Percentiles rank a stretch among this genome's conserved stretches.
phyloP scores from a whole-genome alignment of 2,329 filamentous ascomycete genomes.

The Dothideomycetes sp. region DNA sequence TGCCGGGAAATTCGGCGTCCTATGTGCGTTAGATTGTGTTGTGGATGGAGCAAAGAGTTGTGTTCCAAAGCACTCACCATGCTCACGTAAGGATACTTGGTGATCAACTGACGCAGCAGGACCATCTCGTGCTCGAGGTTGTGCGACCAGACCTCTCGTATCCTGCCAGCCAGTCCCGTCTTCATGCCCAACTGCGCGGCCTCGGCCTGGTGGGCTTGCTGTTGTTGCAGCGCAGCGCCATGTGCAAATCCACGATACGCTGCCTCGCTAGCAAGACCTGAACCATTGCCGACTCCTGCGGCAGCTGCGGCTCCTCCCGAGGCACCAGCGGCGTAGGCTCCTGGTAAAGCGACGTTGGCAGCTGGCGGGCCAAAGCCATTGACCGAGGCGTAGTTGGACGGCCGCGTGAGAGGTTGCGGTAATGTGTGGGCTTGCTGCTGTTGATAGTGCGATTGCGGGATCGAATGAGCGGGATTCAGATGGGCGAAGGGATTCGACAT shows the following conservation, averaged over 20 bases:
- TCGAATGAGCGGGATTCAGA: constrained; percentile 41
- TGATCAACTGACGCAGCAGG: constrained; percentile 68
- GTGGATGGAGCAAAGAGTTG: background rate
- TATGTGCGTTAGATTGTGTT: constrained; percentile 30
- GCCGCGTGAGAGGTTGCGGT: constrained; percentile 52
- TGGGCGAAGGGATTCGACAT: constrained; percentile 52
- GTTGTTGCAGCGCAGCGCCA: constrained; percentile 49
- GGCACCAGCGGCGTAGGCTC: constrained; percentile 16
- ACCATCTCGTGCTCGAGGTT: constrained; percentile 90
- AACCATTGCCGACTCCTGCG: constrained; percentile 30
- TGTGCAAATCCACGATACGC: constrained; percentile 81
- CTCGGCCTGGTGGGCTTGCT: constrained; percentile 34
- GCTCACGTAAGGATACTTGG: constrained; percentile 89
- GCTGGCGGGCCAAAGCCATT: constrained; percentile 36
- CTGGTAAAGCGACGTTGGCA: constrained; percentile 44
- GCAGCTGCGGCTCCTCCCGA: constrained; percentile 15
- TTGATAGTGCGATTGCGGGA: constrained; percentile 38
- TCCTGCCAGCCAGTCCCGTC: constrained; percentile 62
- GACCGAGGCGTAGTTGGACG: constrained; percentile 55
- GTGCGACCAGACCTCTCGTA: constrained; percentile 92
- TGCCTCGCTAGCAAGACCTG: constrained; percentile 76
- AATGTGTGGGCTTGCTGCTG: constrained; percentile 19
- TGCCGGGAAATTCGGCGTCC: constrained; percentile 98
- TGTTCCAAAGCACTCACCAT: constrained; percentile 79
- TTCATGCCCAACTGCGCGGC: constrained; percentile 35